Evolutionary conservation across 1,139 yeast species (phyloP).

Genomic region (Suhomyces bolitotheri): DNA sequence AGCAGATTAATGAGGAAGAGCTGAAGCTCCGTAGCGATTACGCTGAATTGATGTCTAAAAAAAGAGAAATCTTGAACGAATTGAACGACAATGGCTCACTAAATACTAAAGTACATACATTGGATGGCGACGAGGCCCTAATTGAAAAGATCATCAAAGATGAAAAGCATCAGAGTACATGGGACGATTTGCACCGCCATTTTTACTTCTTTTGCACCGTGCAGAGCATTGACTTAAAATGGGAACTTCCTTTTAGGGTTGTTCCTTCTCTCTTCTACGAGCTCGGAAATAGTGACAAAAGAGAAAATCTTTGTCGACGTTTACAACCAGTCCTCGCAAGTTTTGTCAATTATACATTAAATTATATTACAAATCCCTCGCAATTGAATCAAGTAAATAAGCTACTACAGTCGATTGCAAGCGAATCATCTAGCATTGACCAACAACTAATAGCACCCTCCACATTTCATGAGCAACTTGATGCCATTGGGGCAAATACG

Average conservation of each 20-base stretch:
- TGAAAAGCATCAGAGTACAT: slow-evolving; percentile 3
- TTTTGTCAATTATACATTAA: slow-evolving; percentile 8
- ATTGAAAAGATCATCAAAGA: slow-evolving; percentile 15
- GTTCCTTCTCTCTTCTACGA: slow-evolving; percentile 5
- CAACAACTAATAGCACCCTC: not conserved
- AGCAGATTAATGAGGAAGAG: slow-evolving; percentile 21
- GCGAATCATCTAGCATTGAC: not conserved
- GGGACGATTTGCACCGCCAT: slow-evolving; percentile 10
- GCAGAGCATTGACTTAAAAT: slow-evolving; percentile 1
- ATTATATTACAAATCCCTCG: slow-evolving; percentile 4
- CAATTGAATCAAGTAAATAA: slow-evolving; percentile 8
- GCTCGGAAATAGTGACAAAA: not conserved
- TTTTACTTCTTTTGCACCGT: slow-evolving; percentile 11
- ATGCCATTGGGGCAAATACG: slow-evolving; percentile 7
- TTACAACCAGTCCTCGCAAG: slow-evolving; percentile 2
- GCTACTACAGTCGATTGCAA: slow-evolving; percentile 1
- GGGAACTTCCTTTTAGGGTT: slow-evolving; percentile 5
- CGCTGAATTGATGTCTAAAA: slow-evolving; percentile 14
- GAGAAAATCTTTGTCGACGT: not conserved
- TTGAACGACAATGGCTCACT: slow-evolving; percentile 32
- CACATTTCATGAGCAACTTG: slow-evolving; percentile 1
- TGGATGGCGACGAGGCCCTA: slow-evolving; percentile 13
- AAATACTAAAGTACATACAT: slow-evolving; percentile 12
- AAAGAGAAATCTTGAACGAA: slow-evolving; percentile 21
- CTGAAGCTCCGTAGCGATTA: slow-evolving; percentile 13